Evolutionary conservation across 116 monocot species (phyloP).

Genomic region (Zostera marina): DNA sequence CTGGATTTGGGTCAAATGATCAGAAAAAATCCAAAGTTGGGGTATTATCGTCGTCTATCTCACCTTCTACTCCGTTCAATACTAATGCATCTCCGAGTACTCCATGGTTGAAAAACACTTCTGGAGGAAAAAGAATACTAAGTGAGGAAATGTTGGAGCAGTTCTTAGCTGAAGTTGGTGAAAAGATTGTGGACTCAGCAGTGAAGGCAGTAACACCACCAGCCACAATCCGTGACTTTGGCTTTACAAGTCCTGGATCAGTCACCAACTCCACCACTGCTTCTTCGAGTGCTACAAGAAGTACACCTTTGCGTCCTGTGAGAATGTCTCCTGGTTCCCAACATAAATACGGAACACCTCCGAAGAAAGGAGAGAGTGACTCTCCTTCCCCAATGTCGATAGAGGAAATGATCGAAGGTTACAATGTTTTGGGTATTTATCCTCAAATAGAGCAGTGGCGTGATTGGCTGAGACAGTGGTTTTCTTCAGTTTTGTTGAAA

Average conservation of each 20-base stretch:
- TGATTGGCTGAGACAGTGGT: constrained; percentile 87
- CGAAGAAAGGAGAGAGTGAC: constrained; percentile 89
- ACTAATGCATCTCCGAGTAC: constrained; percentile 32
- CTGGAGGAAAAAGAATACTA: constrained; percentile 67
- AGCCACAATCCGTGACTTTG: constrained; percentile 29
- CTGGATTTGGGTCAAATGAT: constrained; percentile 17
- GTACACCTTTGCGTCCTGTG: constrained; percentile 70
- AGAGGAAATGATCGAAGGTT: constrained; percentile 53
- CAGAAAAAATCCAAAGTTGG: constrained; percentile 15
- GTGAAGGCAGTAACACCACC: constrained; percentile 28
- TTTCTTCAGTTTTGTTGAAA: constrained; percentile 58
- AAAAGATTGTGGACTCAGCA: constrained; percentile 43
- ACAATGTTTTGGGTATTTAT: constrained; percentile 54
- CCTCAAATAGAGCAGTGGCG: constrained; percentile 75
- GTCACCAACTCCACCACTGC: constrained; percentile 26
- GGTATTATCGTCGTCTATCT: constrained; percentile 1
- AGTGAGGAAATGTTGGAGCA: constrained; percentile 72
- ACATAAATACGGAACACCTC: constrained; percentile 60
- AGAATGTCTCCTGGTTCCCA: constrained; percentile 85
- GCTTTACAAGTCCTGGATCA: constrained; percentile 44
- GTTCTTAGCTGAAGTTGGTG: constrained; percentile 56
- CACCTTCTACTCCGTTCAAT: constrained; percentile 6
- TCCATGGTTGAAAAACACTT: constrained; percentile 46
- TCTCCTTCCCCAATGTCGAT: constrained; percentile 69
- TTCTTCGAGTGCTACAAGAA: constrained; percentile 55